phyloP scores from a whole-genome alignment of 2,329 filamentous ascomycete genomes.

The Penicillium capsulatum region DNA sequence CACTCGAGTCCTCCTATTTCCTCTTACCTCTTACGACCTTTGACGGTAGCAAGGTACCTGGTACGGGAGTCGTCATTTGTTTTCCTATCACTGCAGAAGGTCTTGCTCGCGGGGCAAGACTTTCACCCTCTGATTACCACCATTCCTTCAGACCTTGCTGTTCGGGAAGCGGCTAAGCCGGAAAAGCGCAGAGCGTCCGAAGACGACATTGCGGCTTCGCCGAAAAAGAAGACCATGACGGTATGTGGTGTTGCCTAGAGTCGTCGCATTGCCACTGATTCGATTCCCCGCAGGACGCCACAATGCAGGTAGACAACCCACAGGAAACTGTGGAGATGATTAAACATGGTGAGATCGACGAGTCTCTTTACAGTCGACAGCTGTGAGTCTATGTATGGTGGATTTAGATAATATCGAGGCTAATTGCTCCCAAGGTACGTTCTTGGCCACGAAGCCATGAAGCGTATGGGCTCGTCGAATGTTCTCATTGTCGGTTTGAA shows the following conservation, averaged over 20 bases:
- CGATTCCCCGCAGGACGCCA: constrained; percentile 42
- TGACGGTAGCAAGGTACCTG: constrained; percentile 19
- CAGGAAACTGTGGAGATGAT: constrained; percentile 57
- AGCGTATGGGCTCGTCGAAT: constrained; percentile 96
- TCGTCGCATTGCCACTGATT: constrained; percentile 15
- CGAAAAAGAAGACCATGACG: constrained; percentile 53
- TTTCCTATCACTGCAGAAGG: constrained; percentile 33
- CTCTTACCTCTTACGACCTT: background rate
- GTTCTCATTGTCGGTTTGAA: constrained; percentile 87
- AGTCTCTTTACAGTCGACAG: constrained; percentile 64
- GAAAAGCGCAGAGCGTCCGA: constrained; percentile 52
- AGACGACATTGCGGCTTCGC: constrained; percentile 45
- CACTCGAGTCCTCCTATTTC: background rate
- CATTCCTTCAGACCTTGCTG: constrained; percentile 43
- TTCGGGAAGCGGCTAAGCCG: constrained; percentile 46
- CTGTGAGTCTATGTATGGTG: constrained; percentile 38
- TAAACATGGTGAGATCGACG: constrained; percentile 63
- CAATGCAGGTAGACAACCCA: constrained; percentile 60
- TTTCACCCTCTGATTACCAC: constrained; percentile 38
- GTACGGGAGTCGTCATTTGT: constrained; percentile 27
- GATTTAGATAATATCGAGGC: background rate
- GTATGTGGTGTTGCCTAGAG: constrained; percentile 31
- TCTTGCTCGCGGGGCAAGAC: constrained; percentile 41
- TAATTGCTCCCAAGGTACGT: constrained; percentile 51
- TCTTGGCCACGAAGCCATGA: constrained; percentile 82